Percentiles rank a stretch among this genome's conserved stretches.
Conservation (phyloP, 2,329 filamentous ascomycete species). For the Drechmeria coniospora region DNA sequence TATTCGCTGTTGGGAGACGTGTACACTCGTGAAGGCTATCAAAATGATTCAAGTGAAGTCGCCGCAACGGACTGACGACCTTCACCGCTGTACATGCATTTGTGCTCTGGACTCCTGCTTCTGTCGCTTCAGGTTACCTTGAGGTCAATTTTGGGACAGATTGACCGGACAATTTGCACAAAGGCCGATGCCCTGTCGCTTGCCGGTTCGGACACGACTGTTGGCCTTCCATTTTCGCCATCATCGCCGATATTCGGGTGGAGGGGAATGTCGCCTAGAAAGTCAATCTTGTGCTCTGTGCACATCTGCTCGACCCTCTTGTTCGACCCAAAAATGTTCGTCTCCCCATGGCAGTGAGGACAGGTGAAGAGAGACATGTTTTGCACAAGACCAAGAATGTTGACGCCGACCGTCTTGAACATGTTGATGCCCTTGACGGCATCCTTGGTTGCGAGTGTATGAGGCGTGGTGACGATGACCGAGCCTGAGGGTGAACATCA, state of each 20-base stretch:
- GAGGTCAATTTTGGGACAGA: slow-evolving; percentile 29
- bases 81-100: too few relatives aligned
- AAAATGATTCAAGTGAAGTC: too few relatives aligned
- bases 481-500: slow-evolving; percentile 33
- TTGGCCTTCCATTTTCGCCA: slow-evolving; percentile 75
- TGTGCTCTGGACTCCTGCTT: neutral
- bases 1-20: too few relatives aligned
- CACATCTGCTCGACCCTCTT: slow-evolving; percentile 56
- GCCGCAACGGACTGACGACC: too few relatives aligned
- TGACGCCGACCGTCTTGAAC: slow-evolving; percentile 73
- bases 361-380: slow-evolving; percentile 84
- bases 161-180: slow-evolving; percentile 46
- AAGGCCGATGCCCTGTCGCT: slow-evolving; percentile 62
- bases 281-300: slow-evolving; percentile 53
- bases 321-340: slow-evolving; percentile 57
- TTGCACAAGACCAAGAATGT: slow-evolving; percentile 74
- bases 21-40: too few relatives aligned
- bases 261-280: slow-evolving; percentile 78
- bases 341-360: slow-evolving; percentile 59
- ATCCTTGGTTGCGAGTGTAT: slow-evolving; percentile 83
- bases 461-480: slow-evolving; percentile 82
- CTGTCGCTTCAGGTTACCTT: neutral
- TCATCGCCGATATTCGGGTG: slow-evolving; percentile 78
- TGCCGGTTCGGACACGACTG: slow-evolving; percentile 71
- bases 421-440: slow-evolving; percentile 84